Percentiles rank a stretch among this genome's conserved stretches.
Conservation (phyloP, 768 basidiomycete species). For the Podaxis mareebaensis region DNA sequence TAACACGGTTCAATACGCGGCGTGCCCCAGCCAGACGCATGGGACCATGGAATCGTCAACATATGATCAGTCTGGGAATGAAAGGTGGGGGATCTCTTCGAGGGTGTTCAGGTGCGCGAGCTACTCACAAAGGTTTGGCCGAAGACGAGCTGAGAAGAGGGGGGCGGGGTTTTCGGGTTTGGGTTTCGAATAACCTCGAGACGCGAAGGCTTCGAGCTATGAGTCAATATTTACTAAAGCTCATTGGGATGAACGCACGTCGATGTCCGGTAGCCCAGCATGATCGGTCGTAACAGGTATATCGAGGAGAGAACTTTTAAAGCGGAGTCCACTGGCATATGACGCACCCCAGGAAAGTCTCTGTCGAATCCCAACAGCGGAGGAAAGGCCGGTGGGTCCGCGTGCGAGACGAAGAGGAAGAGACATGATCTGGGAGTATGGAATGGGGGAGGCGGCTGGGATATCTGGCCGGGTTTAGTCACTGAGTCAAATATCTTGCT, state of each 20-base stretch:
- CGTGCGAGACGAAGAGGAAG: slow-evolving; percentile 23
- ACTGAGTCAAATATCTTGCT: neutral
- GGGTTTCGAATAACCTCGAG: slow-evolving; percentile 50
- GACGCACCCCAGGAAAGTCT: slow-evolving; percentile 14
- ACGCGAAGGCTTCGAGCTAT: slow-evolving; percentile 43
- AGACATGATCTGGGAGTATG: slow-evolving; percentile 21
- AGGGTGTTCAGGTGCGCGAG: neutral
- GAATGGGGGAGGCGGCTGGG: neutral
- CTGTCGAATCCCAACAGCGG: neutral
- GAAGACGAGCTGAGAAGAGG: slow-evolving; percentile 71
- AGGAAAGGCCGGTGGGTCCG: slow-evolving; percentile 3
- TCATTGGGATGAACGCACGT: slow-evolving; percentile 26
- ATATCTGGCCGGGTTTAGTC: neutral
- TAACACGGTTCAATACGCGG: slow-evolving; percentile 84
- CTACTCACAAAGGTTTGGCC: slow-evolving; percentile 79
- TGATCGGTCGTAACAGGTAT: slow-evolving; percentile 12
- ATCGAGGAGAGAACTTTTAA: slow-evolving; percentile 18
- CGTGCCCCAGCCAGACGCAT: slow-evolving; percentile 72
- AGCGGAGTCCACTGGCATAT: neutral
- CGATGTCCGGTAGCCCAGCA: slow-evolving; percentile 31
- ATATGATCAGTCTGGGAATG: slow-evolving; percentile 77
- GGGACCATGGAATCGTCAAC: slow-evolving; percentile 77
- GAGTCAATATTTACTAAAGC: slow-evolving; percentile 1
- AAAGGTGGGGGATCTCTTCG: slow-evolving; percentile 12
- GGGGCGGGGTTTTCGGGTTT: slow-evolving; percentile 62